Conservation (phyloP, 371 early-diverging fungal genomes). For the Lichtheimia corymbifera region DNA sequence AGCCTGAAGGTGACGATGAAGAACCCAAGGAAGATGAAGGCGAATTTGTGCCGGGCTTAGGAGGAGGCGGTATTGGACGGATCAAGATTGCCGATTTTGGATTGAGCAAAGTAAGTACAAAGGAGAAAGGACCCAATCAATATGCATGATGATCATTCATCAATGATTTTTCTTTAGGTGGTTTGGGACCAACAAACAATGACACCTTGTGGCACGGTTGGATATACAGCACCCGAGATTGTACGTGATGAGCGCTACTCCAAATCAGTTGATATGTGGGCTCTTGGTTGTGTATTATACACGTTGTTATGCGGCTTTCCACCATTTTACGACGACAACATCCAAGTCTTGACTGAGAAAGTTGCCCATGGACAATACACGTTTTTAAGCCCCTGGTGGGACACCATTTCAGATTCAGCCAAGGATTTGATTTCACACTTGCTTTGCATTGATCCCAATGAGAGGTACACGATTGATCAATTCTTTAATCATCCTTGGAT, state of each 20-base stretch:
- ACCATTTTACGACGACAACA: conserved; percentile 77
- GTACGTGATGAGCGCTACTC: conserved; percentile 81
- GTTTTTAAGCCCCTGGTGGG: conserved; percentile 79
- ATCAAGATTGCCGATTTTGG: conserved; percentile 91
- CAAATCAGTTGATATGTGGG: conserved; percentile 93
- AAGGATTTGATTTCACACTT: conserved; percentile 77
- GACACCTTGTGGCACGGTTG: conserved; percentile 93
- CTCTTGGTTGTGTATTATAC: conserved; percentile 91
- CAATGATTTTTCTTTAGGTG: not conserved
- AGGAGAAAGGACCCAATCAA: no score
- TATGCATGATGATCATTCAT: no score
- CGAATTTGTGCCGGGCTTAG: conserved; percentile 52
- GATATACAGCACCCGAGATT: conserved; percentile 93
- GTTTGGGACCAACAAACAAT: conserved; percentile 62
- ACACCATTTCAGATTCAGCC: conserved; percentile 62
- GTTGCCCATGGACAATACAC: conserved; percentile 68
- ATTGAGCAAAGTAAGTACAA: conserved; percentile 61
- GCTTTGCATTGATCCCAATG: conserved; percentile 56
- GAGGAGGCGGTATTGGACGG: conserved; percentile 73
- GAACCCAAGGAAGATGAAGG: conserved; percentile 65
- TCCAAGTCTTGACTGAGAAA: conserved; percentile 61
- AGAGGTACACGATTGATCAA: conserved; percentile 56
- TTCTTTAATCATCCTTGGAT: conserved; percentile 88
- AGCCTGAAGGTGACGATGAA: conserved; percentile 31
- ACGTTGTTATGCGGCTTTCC: conserved; percentile 89